Evolutionary conservation across 225 moss, liverwort and hornwort species (phyloP).

Genomic region (Neckera pumila): DNA sequence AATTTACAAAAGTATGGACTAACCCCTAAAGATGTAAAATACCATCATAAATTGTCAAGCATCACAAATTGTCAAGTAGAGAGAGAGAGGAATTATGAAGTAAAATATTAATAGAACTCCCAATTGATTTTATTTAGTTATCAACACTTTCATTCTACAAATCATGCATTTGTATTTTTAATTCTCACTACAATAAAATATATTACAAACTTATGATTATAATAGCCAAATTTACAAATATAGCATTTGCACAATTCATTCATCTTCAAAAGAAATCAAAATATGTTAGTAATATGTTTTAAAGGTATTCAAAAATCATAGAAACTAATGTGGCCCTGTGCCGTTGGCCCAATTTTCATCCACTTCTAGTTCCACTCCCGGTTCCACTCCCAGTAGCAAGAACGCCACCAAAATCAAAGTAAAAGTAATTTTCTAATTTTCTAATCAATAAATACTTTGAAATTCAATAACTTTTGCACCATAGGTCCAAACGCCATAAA

Average conservation of each 20-base stretch:
- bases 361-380: no score
- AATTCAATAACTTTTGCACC: no score
- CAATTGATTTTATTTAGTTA: not conserved
- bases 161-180: not conserved
- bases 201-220: not conserved
- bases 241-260: not conserved
- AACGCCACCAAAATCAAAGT: no score
- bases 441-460: no score
- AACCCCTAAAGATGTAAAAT: accelerated
- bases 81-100: not conserved
- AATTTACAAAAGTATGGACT: not conserved
- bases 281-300: accelerated
- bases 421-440: no score
- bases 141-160: not conserved
- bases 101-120: not conserved
- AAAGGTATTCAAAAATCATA: not conserved
- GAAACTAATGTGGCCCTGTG: no score
- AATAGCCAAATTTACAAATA: not conserved
- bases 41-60: not conserved
- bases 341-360: no score
- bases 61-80: not conserved
- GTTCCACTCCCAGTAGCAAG: no score
- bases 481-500: no score
- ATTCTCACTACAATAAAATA: not conserved
- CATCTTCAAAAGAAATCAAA: not conserved